These are phyloP conservation scores for Leishmania lainsoni DNA, from an alignment of 208 protist species.

Conservation along the genomic window DNA sequence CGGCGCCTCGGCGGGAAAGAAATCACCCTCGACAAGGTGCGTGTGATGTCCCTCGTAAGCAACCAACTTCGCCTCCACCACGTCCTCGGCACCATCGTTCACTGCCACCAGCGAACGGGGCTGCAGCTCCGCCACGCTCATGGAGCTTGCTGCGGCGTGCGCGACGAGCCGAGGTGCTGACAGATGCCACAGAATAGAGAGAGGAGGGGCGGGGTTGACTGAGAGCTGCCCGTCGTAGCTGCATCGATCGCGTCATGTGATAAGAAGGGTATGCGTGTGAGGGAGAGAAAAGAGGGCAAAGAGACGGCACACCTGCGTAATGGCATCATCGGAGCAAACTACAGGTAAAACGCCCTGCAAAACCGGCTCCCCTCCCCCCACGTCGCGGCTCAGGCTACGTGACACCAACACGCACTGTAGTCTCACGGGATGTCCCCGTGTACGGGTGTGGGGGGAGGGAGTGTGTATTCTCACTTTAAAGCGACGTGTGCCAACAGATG, in stretches of 20 bases:
- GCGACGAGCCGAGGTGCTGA: not conserved
- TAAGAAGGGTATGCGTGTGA: not conserved
- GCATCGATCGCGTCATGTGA: not conserved
- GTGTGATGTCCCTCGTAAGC: slow-evolving; percentile 34
- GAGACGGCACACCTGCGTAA: not conserved
- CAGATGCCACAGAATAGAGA: not conserved
- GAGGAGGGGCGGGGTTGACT: not conserved
- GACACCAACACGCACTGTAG: not conserved
- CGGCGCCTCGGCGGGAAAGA: too few species aligned
- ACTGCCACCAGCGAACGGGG: slow-evolving; percentile 19
- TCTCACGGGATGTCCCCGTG: too few species aligned
- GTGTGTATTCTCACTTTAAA: not conserved
- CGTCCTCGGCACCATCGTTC: slow-evolving; percentile 36
- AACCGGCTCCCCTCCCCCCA: not conserved
- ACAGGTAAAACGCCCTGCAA: not conserved
- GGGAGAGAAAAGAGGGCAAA: not conserved
- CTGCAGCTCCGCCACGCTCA: slow-evolving; percentile 7
- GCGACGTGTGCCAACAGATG: not conserved
- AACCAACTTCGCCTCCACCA: slow-evolving; percentile 42
- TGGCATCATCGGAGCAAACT: not conserved
- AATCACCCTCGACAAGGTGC: too few species aligned
- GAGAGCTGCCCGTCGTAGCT: not conserved
- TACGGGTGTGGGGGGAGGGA: not conserved
- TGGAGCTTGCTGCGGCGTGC: not conserved
- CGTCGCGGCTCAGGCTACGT: not conserved